Evolutionary conservation across 495 filamentous ascomycete genomes (phyloP).

Genomic region (Penicillium paradoxum): DNA sequence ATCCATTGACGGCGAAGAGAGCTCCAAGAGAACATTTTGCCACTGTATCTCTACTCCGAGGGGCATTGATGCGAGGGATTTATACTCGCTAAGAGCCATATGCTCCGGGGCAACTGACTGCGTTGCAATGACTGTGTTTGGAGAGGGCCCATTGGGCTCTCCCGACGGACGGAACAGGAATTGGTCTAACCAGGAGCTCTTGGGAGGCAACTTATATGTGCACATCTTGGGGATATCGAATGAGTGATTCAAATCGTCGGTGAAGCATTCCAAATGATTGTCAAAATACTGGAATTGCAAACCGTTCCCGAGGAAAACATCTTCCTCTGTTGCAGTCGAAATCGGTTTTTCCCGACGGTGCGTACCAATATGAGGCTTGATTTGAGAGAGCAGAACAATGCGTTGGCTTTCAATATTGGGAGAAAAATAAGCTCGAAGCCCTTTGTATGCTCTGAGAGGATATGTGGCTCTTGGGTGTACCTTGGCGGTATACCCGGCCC

Average conservation of each 20-base stretch:
- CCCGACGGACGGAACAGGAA: slow-evolving; percentile 28
- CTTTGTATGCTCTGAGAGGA: slow-evolving; percentile 7
- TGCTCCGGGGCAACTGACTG: slow-evolving; percentile 38
- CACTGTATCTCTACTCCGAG: slow-evolving; percentile 47
- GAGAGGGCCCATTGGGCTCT: slow-evolving; percentile 19
- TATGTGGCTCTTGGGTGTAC: slow-evolving; percentile 14
- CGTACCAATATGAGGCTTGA: slow-evolving; percentile 25
- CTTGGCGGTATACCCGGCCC: not conserved
- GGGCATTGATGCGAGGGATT: slow-evolving; percentile 43
- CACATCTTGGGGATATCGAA: slow-evolving; percentile 21
- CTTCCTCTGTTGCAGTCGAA: slow-evolving; percentile 10
- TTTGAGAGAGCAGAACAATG: slow-evolving; percentile 24
- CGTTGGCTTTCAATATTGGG: not conserved
- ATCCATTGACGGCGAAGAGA: slow-evolving; percentile 42
- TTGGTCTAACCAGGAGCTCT: slow-evolving; percentile 26
- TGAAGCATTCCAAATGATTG: slow-evolving; percentile 18
- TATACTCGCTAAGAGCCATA: slow-evolving; percentile 48
- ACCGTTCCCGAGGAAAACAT: slow-evolving; percentile 45
- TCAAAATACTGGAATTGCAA: slow-evolving; percentile 30
- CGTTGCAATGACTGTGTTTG: slow-evolving; percentile 39
- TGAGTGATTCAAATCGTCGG: slow-evolving; percentile 24
- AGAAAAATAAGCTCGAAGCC: slow-evolving; percentile 7
- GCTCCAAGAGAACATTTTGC: slow-evolving; percentile 50
- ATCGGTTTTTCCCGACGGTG: slow-evolving; percentile 17
- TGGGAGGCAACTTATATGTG: slow-evolving; percentile 28